Evolutionary conservation across 108 stramenopile species (phyloP), one percentile per base, ranked within the genome.

Genomic region (Fragilaria crotonensis): DNA sequence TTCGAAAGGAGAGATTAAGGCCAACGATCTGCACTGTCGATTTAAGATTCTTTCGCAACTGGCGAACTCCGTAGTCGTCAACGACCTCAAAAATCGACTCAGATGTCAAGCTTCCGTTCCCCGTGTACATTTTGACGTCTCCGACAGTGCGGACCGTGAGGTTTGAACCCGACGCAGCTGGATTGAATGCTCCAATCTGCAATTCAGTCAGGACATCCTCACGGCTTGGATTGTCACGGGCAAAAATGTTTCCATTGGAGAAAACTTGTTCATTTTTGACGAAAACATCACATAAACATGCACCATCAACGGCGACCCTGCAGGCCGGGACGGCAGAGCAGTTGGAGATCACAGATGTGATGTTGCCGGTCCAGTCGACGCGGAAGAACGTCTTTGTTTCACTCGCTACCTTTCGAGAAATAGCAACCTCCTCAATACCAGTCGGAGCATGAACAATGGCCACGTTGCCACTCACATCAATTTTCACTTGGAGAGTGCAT

Each of bases 371-470:
- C 67, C 67, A 68, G 18, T 62, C 30, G 9, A 68, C 67, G 7
- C 67, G 36, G 53, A 68, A 68, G 52, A 41, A 54, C 5, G 67
- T 68, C 21, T 55, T 54, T 1, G 53, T 68, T 3, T 54, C 54
- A 25, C 21, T 31, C 19, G 9, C 22, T 2, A 66, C 62, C 17
- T 18, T 30, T 19, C 32, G 9, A 19, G 30, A 54, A 49, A 62
- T 52, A 50, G 57, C 46, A n/a, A n/a, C 56, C 22, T 61, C 59
- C 23, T 58, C 52, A 54, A 57, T 64, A 17, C 25, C 45, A 26
- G 52, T 59, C 36, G 70, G 64, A 25, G 68, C 63, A 60, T 83
- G 78, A 11, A 87, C 83, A 20, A 79, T 52, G 0, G 69, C 76
- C 14, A 87, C 64, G 52, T 59, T 54, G 4, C 86, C 86, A 22